Base-by-base conservation (phyloP, 2,329 filamentous ascomycete species). In the Colletotrichum sp. region DNA sequence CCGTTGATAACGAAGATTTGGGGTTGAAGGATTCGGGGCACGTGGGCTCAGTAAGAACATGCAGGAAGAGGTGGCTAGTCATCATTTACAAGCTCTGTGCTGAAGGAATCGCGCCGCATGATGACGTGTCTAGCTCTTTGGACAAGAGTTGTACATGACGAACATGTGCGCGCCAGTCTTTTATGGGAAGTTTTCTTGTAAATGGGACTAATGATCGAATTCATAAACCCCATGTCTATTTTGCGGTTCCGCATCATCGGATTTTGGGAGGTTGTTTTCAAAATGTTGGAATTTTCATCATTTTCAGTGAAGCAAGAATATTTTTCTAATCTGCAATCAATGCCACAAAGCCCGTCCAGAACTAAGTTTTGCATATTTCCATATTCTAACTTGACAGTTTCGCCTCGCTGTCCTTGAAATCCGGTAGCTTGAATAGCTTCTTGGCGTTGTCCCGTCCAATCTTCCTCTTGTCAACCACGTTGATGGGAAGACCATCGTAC, bases 191-290 rank as follows among this genome's bases (percentile, higher is more conserved):
- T 6, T 48, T 22, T 13, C 6, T 12, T 8, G 12, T 7, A 13
- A n/a, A 22, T 48, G n/a, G 9, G 0, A 12, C n/a, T 52, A 8
- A 22, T 52, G 6, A 52, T 52, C 44, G 44, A 13, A 22, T 52
- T 52, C 4, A 22, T 52, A 52, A 52, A 22, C 22, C 44, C n/a
- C n/a, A 52, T 52, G n/a, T 52, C 4, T 12, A 0, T 52, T 52
- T 52, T 22, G 11, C 44, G 44, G 3, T 12, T 3, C 5, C 8
- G 3, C 3, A 22, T 12, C 0, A 52, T 52, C 44, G 44, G 2
- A 13, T 7, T 52, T 0, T 22, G 11, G 4, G 44, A 4, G 2
- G 39, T 19, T 2, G 39, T 3, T 44, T 44, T 0, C 39, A 44
- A 0, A 44, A 44, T n/a, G 3, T n/a, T 44, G 19, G 19, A 12